Evolutionary conservation across 192 early-diverging fungal species (phyloP), one percentile per base, ranked within the genome.

Genomic region (Entomortierella parvispora): DNA sequence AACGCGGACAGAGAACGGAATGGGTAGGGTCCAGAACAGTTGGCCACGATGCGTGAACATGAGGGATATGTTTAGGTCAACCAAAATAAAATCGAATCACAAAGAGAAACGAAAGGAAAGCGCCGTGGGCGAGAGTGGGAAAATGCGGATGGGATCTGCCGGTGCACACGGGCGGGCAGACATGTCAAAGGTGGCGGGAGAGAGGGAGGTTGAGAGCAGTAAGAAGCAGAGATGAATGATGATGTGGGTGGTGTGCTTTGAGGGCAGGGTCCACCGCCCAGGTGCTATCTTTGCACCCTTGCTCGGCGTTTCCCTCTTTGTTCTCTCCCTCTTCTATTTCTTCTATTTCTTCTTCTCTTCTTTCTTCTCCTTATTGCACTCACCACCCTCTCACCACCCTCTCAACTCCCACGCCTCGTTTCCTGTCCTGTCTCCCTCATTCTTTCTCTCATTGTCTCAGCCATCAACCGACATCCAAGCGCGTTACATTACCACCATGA

Each of bases 401-500:
- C 20, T 26, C 42, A 22, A 42, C 43, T 46, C 43, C 17, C 22
- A 5, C n/a, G 15, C 26, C 34, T 33, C 32, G 2, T 37, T 37
- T 32, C 17, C 65, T 7, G 18, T 29, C 46, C 10, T 25, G 17
- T 8, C n/a, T 22, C 7, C 48, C 48, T 8, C 48, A 4, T 43
- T 29, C 32, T 44, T 23, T 23, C 52, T 3, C 37, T 72, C 59
- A 37, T 25, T 47, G 44, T 14, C 7, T 7, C 37, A 15, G 20
- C 31, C 34, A 51, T 31, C 22, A 18, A 34, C 23, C n/a, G 22
- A 47, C 42, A 37, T 28, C 12, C 34, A n/a, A n/a, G n/a, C n/a
- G n/a, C n/a, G n/a, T n/a, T n/a, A n/a, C n/a, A n/a, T 17, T 22
- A 18, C 58, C 8, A 57, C 45, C 28, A 69, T 69, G 58, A 25